Conservation (phyloP, 768 basidiomycete species). For the Mycena chlorophos region DNA sequence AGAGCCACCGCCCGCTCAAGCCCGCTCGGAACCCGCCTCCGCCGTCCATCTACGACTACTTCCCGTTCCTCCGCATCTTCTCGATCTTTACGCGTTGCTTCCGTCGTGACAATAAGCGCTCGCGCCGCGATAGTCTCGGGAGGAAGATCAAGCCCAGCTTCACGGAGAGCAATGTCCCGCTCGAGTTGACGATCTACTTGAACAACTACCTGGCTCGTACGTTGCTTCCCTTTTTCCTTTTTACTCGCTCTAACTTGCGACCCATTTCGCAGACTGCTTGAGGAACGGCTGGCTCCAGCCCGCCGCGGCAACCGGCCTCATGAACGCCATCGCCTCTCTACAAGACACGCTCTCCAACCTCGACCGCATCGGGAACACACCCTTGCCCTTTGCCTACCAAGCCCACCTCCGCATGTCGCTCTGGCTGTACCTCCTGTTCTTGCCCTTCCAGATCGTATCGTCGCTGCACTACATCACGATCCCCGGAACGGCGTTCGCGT, state of each 20-base stretch:
- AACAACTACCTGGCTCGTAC: conserved; percentile 30
- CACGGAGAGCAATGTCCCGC: conserved; percentile 61
- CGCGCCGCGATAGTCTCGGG: conserved; percentile 10
- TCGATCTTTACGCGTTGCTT: conserved; percentile 33
- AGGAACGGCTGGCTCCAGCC: conserved; percentile 47
- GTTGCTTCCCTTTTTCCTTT: background rate
- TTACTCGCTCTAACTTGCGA: background rate
- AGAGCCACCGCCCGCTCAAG: conserved; percentile 41
- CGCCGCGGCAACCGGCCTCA: conserved; percentile 54
- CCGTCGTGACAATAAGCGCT: conserved; percentile 25
- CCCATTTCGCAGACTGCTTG: conserved; percentile 39
- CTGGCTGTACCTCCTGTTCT: conserved; percentile 44
- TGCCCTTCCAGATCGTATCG: conserved; percentile 52
- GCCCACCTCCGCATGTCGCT: conserved; percentile 62
- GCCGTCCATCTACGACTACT: conserved; percentile 49
- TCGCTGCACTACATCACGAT: conserved; percentile 52
- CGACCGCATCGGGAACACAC: conserved; percentile 64
- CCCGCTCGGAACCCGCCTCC: conserved; percentile 63
- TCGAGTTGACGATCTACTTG: conserved; percentile 59
- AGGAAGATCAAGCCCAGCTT: conserved; percentile 36
- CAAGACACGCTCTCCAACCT: conserved; percentile 62
- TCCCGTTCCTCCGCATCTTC: conserved; percentile 57
- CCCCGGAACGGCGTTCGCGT: conserved; percentile 61
- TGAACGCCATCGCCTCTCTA: conserved; percentile 44
- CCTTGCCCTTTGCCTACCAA: conserved; percentile 70